These are phyloP conservation scores for Deuterostichococcus epilithicus DNA, from an alignment of 139 green algal species.

Conservation along the genomic window DNA sequence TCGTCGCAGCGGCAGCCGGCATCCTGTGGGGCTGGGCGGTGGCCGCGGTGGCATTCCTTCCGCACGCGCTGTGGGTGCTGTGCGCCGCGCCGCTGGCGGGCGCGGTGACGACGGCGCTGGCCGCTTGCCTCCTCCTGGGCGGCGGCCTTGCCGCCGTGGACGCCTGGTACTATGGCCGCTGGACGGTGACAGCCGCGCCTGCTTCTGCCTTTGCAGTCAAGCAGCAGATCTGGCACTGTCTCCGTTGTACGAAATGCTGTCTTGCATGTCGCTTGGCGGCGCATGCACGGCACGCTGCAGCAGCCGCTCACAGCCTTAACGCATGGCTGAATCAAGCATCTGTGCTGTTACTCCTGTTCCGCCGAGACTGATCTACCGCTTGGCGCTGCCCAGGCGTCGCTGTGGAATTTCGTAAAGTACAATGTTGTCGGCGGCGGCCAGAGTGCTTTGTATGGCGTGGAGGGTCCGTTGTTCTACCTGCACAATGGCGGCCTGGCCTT, in stretches of 20 bases:
- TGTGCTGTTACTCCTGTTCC: too few relatives aligned
- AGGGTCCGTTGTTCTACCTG: conserved; percentile 67
- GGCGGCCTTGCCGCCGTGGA: conserved; percentile 32
- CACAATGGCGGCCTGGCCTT: conserved; percentile 59
- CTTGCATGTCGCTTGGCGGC: too few relatives aligned
- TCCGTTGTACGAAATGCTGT: too few relatives aligned
- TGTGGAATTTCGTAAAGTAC: conserved; percentile 75
- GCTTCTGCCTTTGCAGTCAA: too few relatives aligned
- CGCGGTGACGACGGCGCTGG: conserved; percentile 2
- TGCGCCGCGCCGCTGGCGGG: conserved; percentile 1
- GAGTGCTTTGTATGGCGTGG: conserved; percentile 73
- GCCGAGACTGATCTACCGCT: too few relatives aligned
- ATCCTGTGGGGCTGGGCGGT: conserved; percentile 80
- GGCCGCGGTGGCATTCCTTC: conserved; percentile 47
- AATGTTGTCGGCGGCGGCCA: conserved; percentile 67
- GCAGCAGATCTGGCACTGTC: too few relatives aligned
- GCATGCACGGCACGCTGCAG: too few relatives aligned
- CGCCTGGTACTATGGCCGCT: conserved; percentile 41
- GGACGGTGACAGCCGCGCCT: conserved; percentile 33
- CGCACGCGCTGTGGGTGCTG: conserved; percentile 56
- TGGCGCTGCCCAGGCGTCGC: conserved; percentile 61
- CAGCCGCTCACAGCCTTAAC: too few relatives aligned
- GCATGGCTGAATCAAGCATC: too few relatives aligned
- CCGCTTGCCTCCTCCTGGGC: neutral
- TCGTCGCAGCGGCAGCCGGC: conserved; percentile 43